These are phyloP conservation scores for Aspergillus arachidicola DNA, from an alignment of 2,329 filamentous ascomycete genomes.

Conservation along the genomic window DNA sequence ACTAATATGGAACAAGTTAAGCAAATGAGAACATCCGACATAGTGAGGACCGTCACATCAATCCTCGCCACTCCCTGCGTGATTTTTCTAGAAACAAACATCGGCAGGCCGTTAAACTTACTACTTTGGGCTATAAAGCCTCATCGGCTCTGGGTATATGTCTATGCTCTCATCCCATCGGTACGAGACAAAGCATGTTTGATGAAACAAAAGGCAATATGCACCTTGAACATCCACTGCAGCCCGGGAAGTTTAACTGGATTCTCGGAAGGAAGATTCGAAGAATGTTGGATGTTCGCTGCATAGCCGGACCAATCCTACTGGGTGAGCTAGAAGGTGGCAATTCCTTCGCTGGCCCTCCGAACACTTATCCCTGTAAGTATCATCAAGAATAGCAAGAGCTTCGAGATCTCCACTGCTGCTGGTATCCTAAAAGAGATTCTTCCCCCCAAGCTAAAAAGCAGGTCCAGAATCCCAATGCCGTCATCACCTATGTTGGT, in stretches of 20 bases:
- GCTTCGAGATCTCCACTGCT: conserved; percentile 86
- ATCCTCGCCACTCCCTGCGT: too few relatives aligned
- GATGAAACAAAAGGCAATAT: not conserved
- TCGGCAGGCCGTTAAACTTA: not conserved
- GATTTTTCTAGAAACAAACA: too few relatives aligned
- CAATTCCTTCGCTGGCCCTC: not conserved
- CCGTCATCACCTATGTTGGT: conserved; percentile 78
- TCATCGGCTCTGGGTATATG: not conserved
- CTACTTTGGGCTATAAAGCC: not conserved
- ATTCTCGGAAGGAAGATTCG: not conserved
- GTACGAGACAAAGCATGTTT: not conserved
- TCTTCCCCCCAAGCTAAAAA: conserved; percentile 62
- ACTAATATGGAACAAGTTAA: not conserved
- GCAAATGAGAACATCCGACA: not conserved
- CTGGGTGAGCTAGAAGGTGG: not conserved
- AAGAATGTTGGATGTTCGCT: not conserved
- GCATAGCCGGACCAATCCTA: not conserved
- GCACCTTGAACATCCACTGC: not conserved
- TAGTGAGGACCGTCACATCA: not conserved
- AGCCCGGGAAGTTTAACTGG: not conserved
- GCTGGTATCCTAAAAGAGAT: conserved; percentile 75
- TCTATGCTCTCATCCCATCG: not conserved
- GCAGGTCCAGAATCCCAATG: conserved; percentile 68
- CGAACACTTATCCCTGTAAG: conserved; percentile 79
- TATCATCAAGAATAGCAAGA: conserved; percentile 90